Conservation (phyloP, 2,329 filamentous ascomycete genomes). For the Nigrograna mackinnonii region DNA sequence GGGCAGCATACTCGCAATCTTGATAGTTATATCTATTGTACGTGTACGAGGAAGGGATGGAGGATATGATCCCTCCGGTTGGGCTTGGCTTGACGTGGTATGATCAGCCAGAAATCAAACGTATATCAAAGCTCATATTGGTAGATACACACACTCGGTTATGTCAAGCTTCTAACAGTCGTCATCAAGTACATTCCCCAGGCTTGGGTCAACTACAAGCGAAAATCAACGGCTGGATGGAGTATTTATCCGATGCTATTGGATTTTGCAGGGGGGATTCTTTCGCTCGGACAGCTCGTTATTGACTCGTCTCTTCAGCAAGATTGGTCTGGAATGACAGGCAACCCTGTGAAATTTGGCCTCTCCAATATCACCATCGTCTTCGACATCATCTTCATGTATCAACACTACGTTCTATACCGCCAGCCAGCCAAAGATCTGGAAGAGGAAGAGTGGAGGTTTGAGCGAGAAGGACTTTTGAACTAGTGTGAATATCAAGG, state of each 20-base stretch:
- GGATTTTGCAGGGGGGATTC: conserved; percentile 78
- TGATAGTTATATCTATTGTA: conserved; percentile 54
- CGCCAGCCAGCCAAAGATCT: conserved; percentile 27
- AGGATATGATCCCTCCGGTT: conserved; percentile 52
- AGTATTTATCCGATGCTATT: conserved; percentile 82
- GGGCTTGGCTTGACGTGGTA: conserved; percentile 69
- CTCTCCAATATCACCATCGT: conserved; percentile 83
- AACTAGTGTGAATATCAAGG: too few species aligned
- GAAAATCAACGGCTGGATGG: conserved; percentile 86
- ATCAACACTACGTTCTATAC: conserved; percentile 88
- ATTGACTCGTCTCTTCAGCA: conserved; percentile 83
- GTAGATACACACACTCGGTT: conserved; percentile 71
- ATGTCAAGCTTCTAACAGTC: conserved; percentile 87
- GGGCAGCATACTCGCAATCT: conserved; percentile 65
- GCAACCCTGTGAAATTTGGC: conserved; percentile 88
- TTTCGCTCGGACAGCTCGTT: conserved; percentile 79
- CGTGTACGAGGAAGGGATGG: conserved; percentile 42
- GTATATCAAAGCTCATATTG: neutral
- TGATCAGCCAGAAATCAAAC: conserved; percentile 10
- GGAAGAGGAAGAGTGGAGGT: conserved; percentile 26
- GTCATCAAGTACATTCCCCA: conserved; percentile 87
- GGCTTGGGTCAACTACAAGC: conserved; percentile 74
- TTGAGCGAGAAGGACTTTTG: conserved; percentile 22
- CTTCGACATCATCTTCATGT: conserved; percentile 85
- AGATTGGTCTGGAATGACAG: conserved; percentile 89